Percentiles rank a stretch among this genome's conserved stretches.
phyloP scores from a whole-genome alignment of 257 asterid species.

The Rauvolfia tetraphylla region DNA sequence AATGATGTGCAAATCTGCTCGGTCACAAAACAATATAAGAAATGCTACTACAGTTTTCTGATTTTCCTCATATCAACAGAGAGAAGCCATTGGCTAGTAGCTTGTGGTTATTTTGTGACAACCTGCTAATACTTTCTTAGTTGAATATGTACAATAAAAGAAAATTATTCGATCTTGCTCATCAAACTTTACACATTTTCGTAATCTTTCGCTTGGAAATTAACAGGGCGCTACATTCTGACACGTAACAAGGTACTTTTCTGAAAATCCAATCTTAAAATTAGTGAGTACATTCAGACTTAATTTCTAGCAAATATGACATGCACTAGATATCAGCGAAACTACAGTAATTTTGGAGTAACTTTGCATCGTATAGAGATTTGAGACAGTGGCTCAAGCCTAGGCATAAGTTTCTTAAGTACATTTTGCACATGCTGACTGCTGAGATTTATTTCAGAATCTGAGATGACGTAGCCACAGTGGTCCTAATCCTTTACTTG shows the following conservation, averaged over 20 bases:
- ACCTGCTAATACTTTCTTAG: too few species aligned
- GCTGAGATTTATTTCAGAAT: background rate
- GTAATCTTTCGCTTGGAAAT: background rate
- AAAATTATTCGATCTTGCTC: too few species aligned
- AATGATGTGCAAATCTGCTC: background rate
- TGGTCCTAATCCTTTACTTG: background rate
- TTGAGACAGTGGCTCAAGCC: too few species aligned
- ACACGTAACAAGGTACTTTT: background rate
- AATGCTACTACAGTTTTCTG: background rate
- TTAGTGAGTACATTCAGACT: too few species aligned
- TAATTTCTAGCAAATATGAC: background rate
- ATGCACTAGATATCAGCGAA: background rate
- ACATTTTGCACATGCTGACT: background rate
- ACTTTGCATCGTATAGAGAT: too few species aligned
- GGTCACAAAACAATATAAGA: background rate
- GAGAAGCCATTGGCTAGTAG: too few species aligned
- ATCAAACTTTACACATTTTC: background rate
- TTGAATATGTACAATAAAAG: too few species aligned
- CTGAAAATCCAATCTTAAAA: background rate
- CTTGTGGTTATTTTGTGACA: too few species aligned
- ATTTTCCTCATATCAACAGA: background rate
- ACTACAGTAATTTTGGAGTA: background rate
- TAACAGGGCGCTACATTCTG: too few species aligned
- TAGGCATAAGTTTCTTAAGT: too few species aligned
- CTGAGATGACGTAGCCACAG: too few species aligned